phyloP scores from a whole-genome alignment of 345 rosid genomes.

The Brassica cretica region DNA sequence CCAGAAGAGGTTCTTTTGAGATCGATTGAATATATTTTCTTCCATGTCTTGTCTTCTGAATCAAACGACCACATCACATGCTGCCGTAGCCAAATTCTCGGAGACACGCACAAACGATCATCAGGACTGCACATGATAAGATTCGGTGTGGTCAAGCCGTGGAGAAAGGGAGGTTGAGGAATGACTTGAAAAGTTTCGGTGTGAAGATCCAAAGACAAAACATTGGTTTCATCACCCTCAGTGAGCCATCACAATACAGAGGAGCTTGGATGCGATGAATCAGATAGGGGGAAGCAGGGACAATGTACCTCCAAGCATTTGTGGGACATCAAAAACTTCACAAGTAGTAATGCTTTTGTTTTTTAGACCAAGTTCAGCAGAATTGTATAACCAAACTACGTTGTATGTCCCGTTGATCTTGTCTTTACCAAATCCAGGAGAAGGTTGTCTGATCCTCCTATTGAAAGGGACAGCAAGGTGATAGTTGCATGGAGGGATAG shows the following conservation, averaged over 20 bases:
- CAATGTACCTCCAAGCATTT: conserved; percentile 5
- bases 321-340: conserved; percentile 8
- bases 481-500: neutral
- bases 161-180: neutral
- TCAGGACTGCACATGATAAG: neutral
- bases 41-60: neutral
- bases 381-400: conserved; percentile 18
- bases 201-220: conserved; percentile 2
- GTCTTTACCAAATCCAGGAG: conserved; percentile 28
- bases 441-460: neutral
- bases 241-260: conserved; percentile 8
- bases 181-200: neutral
- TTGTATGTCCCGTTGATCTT: conserved; percentile 12
- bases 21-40: neutral
- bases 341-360: neutral
- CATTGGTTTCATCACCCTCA: neutral
- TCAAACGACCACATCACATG: neutral
- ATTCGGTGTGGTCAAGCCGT: no score
- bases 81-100: neutral
- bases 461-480: neutral
- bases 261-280: neutral
- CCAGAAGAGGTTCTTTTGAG: neutral
- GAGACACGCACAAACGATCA: neutral
- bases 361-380: neutral
- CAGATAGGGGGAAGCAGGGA: conserved; percentile 11